A percentile compares a stretch with the other conserved stretches of the same genome.
phyloP scores from a whole-genome alignment of 768 basidiomycete species.

The Rossbeevera mucosa region DNA sequence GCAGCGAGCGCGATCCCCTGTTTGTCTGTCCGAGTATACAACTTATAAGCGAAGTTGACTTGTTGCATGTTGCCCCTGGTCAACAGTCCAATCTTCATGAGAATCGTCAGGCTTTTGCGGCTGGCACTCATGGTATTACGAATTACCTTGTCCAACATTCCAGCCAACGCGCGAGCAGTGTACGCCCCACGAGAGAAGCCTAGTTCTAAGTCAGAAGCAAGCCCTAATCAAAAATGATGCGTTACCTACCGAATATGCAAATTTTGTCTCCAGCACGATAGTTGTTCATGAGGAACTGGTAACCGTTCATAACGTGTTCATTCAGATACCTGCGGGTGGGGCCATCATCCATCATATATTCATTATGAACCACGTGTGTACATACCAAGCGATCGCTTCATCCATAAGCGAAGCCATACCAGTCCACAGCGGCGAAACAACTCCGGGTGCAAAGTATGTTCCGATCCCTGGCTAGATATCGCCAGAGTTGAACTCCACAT shows the following conservation, averaged over 20 bases:
- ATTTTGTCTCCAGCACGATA: conserved; percentile 70
- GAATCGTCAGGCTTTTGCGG: background rate
- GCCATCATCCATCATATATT: background rate
- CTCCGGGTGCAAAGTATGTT: conserved; percentile 55
- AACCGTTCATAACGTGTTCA: conserved; percentile 69
- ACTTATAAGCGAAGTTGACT: conserved; percentile 67
- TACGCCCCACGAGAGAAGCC: conserved; percentile 76
- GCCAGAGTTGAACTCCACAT: background rate
- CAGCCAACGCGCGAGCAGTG: conserved; percentile 68
- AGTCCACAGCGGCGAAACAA: conserved; percentile 57
- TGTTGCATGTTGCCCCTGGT: conserved; percentile 65
- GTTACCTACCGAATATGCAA: conserved; percentile 58
- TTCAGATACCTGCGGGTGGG: conserved; percentile 61
- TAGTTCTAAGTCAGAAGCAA: conserved; percentile 24
- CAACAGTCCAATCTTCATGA: conserved; percentile 61
- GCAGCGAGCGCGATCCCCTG: conserved; percentile 44
- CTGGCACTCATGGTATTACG: background rate
- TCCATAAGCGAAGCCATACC: conserved; percentile 62
- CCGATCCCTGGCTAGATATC: conserved; percentile 42
- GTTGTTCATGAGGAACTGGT: conserved; percentile 75
- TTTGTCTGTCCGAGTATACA: conserved; percentile 54
- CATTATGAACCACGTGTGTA: background rate
- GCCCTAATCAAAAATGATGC: background rate
- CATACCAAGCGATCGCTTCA: conserved; percentile 68
- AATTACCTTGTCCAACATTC: conserved; percentile 63